Percentiles rank a stretch among this genome's conserved stretches.
Conservation (phyloP, 805 yeast species). For the Yamadazyma scolyti region DNA sequence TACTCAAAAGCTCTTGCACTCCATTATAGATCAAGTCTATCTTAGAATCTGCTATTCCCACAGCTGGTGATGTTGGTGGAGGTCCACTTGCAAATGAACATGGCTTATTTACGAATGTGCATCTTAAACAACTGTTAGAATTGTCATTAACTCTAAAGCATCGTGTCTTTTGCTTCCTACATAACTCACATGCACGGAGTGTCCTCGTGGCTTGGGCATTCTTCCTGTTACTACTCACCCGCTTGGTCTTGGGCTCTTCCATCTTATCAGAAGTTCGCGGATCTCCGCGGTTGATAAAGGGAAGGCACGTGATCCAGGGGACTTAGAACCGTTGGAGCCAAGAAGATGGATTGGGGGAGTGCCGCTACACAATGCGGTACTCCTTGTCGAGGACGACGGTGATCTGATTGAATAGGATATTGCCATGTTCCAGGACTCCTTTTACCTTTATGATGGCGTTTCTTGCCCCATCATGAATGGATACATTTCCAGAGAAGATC, state of each 20-base stretch:
- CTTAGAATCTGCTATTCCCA: slow-evolving; percentile 2
- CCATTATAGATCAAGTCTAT: slow-evolving; percentile 25
- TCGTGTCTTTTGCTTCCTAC: slow-evolving; percentile 57
- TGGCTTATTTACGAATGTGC: slow-evolving; percentile 46
- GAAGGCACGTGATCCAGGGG: neutral
- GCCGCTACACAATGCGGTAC: too few species aligned
- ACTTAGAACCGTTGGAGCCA: neutral
- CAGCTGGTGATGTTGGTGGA: too few species aligned
- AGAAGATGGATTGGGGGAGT: neutral
- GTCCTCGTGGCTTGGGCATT: slow-evolving; percentile 39
- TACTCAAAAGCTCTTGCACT: slow-evolving; percentile 28
- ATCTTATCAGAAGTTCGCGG: too few species aligned
- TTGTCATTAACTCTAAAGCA: slow-evolving; percentile 54
- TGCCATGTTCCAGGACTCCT: too few species aligned
- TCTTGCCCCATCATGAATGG: too few species aligned
- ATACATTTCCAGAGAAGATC: too few species aligned
- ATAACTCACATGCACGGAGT: slow-evolving; percentile 49
- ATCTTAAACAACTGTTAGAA: slow-evolving; percentile 51
- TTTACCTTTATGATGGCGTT: too few species aligned
- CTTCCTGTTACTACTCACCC: slow-evolving; percentile 10
- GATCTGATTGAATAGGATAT: too few species aligned
- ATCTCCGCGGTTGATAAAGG: neutral
- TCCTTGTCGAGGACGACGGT: too few species aligned
- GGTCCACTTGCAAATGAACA: slow-evolving; percentile 48
- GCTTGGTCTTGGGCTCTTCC: too few species aligned